A percentile compares a stretch with the other conserved stretches of the same genome.
These are phyloP conservation scores for Coprinellus micaceus DNA, from an alignment of 768 basidiomycete genomes.

Conservation along the genomic window DNA sequence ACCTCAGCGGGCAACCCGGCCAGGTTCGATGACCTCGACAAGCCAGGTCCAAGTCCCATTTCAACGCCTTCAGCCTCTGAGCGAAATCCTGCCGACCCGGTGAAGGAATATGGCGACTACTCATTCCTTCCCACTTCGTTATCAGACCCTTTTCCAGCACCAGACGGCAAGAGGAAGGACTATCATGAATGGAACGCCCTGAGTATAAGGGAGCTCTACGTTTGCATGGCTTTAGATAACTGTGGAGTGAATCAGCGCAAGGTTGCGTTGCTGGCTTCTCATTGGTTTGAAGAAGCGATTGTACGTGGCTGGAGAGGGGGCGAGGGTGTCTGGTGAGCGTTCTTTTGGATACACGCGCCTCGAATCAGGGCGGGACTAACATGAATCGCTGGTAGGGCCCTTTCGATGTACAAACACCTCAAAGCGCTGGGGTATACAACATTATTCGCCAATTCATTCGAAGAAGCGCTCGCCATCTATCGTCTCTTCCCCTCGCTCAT, in stretches of 20 bases:
- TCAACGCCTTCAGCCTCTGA: not conserved
- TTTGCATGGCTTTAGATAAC: constrained; percentile 24
- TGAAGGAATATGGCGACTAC: not conserved
- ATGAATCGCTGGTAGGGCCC: no score
- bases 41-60: no score
- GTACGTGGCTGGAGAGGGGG: constrained; percentile 22
- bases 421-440: constrained; percentile 23
- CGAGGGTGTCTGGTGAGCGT: constrained; percentile 29
- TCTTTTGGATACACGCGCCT: not conserved
- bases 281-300: constrained; percentile 25
- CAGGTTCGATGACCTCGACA: no score
- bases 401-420: constrained; percentile 20
- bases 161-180: constrained; percentile 14
- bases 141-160: constrained; percentile 15
- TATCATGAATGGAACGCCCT: constrained; percentile 28
- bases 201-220: constrained; percentile 20
- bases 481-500: constrained; percentile 28
- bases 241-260: constrained; percentile 32
- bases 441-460: constrained; percentile 23
- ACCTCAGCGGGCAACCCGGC: no score
- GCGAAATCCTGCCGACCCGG: not conserved
- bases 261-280: constrained; percentile 28
- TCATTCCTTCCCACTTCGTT: constrained; percentile 3
- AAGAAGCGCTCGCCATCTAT: constrained; percentile 25
- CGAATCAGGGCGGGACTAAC: constrained; percentile 22